Percentiles rank a stretch among this genome's conserved stretches.
These are phyloP conservation scores for Fusarium succisae DNA, from an alignment of 2,329 filamentous ascomycete species.

Conservation along the genomic window DNA sequence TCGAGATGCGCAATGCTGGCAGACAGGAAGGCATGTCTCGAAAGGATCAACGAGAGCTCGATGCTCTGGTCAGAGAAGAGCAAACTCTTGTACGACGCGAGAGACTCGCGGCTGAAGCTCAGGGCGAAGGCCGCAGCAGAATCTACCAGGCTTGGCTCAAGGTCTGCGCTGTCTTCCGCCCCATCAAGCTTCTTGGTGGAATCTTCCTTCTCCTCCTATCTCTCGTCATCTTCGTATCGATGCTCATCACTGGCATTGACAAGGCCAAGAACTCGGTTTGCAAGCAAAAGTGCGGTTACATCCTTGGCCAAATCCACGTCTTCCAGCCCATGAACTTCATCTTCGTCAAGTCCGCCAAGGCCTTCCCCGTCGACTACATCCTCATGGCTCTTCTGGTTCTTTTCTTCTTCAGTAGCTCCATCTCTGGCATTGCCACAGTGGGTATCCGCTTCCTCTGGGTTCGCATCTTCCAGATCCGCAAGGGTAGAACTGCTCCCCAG, in stretches of 20 bases:
- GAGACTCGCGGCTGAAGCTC: conserved; percentile 83
- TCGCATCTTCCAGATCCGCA: conserved; percentile 88
- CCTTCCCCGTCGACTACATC: conserved; percentile 92
- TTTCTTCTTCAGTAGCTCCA: conserved; percentile 87
- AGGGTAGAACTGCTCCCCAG: conserved; percentile 89
- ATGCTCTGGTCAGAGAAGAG: conserved; percentile 87
- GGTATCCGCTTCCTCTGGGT: conserved; percentile 98
- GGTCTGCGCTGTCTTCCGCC: conserved; percentile 82
- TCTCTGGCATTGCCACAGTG: conserved; percentile 84
- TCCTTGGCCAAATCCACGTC: conserved; percentile 85
- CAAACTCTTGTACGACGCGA: conserved; percentile 90
- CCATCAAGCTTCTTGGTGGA: conserved; percentile 87
- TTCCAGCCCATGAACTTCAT: conserved; percentile 97
- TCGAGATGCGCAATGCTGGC: conserved; percentile 85
- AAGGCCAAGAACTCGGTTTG: conserved; percentile 96
- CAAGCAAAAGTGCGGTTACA: conserved; percentile 90
- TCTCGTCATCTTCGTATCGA: conserved; percentile 84
- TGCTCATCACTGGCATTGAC: conserved; percentile 95
- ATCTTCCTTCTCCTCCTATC: conserved; percentile 79
- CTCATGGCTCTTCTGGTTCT: conserved; percentile 86
- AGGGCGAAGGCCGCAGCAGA: conserved; percentile 78
- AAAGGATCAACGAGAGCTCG: conserved; percentile 89
- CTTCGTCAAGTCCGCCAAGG: conserved; percentile 76
- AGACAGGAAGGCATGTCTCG: conserved; percentile 78
- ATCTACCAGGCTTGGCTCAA: conserved; percentile 82